Percentiles rank a stretch among this genome's conserved stretches.
Conservation (phyloP, 768 basidiomycete species). For the Suillus occidentalis region DNA sequence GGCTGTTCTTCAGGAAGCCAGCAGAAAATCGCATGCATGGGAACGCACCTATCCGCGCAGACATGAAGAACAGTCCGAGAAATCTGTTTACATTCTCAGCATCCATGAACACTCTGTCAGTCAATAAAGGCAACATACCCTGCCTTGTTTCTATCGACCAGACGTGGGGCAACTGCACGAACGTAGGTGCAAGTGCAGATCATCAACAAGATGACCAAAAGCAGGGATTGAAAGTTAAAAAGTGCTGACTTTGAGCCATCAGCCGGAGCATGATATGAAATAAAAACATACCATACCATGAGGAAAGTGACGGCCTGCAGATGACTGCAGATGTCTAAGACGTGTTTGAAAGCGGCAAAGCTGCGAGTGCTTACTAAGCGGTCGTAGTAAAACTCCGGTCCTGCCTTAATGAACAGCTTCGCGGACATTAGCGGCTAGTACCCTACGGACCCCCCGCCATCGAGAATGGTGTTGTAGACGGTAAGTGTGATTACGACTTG, state of each 20-base stretch:
- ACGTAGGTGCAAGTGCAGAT: slow-evolving; percentile 98
- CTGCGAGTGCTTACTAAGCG: background rate
- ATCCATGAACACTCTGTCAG: background rate
- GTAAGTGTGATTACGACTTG: too few relatives aligned
- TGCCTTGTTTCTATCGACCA: slow-evolving; percentile 92
- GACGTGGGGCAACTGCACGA: slow-evolving; percentile 82
- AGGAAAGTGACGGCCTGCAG: background rate
- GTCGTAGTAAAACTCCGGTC: too few relatives aligned
- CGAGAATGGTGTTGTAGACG: too few relatives aligned
- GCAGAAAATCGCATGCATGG: background rate
- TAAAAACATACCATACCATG: background rate
- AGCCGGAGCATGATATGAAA: background rate
- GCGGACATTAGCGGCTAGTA: too few relatives aligned
- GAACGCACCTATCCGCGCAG: slow-evolving; percentile 84
- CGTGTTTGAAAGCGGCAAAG: background rate
- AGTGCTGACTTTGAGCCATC: slow-evolving; percentile 69
- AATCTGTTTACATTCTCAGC: slow-evolving; percentile 52
- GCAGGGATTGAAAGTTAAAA: slow-evolving; percentile 96
- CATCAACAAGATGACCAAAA: slow-evolving; percentile 88
- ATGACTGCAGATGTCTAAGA: background rate
- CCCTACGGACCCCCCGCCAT: too few relatives aligned
- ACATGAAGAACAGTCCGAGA: slow-evolving; percentile 91
- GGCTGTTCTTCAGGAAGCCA: background rate
- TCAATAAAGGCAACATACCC: slow-evolving; percentile 55
- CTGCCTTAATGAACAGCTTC: too few relatives aligned